Percentiles rank a stretch among this genome's conserved stretches.
phyloP scores from a whole-genome alignment of 306 rosid genomes.

The Citrullus colocynthis region DNA sequence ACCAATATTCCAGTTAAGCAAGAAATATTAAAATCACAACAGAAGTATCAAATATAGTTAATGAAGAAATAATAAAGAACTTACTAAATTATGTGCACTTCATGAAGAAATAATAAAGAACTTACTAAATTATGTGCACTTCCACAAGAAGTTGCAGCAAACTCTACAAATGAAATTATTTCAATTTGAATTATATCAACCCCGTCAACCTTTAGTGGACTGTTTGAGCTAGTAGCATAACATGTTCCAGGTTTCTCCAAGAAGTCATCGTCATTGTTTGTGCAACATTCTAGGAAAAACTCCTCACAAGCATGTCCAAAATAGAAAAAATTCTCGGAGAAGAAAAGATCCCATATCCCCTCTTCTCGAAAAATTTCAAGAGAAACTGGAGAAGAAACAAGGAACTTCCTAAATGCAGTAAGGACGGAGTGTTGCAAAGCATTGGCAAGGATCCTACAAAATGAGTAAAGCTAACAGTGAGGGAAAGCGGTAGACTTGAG shows the following conservation, averaged over 20 bases:
- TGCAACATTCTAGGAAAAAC: slow-evolving; percentile 25
- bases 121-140: slow-evolving; percentile 65
- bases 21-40: slow-evolving; percentile 1
- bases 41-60: background rate
- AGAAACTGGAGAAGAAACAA: slow-evolving; percentile 47
- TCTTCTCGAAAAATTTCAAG: slow-evolving; percentile 62
- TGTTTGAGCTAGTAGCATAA: slow-evolving; percentile 28
- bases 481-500: slow-evolving; percentile 1
- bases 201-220: slow-evolving; percentile 31
- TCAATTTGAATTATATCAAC: slow-evolving; percentile 57
- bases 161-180: slow-evolving; percentile 75
- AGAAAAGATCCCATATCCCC: slow-evolving; percentile 88
- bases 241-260: slow-evolving; percentile 25
- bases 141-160: slow-evolving; percentile 57
- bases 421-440: slow-evolving; percentile 61
- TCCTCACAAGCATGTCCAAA: slow-evolving; percentile 46
- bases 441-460: slow-evolving; percentile 60
- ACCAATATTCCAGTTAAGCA: slow-evolving; percentile 9
- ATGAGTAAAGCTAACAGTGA: slow-evolving; percentile 8
- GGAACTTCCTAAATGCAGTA: slow-evolving; percentile 51
- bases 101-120: slow-evolving; percentile 10
- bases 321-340: slow-evolving; percentile 82
- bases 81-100: slow-evolving; percentile 60
- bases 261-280: slow-evolving; percentile 13
- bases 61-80: slow-evolving; percentile 13